Conservation (phyloP, 139 green algal genomes). For the Zygnema cylindricum region DNA sequence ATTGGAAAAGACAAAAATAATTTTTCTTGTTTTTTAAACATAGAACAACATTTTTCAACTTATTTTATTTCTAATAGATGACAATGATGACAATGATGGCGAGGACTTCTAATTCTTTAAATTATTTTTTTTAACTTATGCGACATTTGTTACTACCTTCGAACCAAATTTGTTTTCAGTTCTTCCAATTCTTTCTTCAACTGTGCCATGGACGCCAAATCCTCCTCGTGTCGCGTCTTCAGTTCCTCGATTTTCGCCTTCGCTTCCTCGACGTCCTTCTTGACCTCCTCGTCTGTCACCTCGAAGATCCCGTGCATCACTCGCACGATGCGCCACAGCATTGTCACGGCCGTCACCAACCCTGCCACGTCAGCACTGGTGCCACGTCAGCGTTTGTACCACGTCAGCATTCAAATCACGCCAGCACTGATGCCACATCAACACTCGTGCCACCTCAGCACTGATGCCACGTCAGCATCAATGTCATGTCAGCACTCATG, state of each 20-base stretch:
- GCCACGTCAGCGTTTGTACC: background rate
- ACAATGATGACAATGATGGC: too few relatives aligned
- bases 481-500: background rate
- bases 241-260: background rate
- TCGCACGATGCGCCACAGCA: constrained; percentile 32
- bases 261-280: background rate
- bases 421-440: background rate
- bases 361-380: background rate
- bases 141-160: too few relatives aligned
- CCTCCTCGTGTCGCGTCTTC: background rate
- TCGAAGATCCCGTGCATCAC: constrained; percentile 26
- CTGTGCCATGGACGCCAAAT: too few relatives aligned
- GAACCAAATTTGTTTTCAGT: too few relatives aligned
- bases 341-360: constrained; percentile 2
- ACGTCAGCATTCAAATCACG: background rate
- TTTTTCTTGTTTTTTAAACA: too few relatives aligned
- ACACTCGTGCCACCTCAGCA: background rate
- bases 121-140: too few relatives aligned
- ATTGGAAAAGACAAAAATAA: too few relatives aligned
- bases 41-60: too few relatives aligned
- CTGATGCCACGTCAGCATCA: background rate
- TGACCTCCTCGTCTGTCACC: constrained; percentile 10
- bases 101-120: too few relatives aligned
- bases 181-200: too few relatives aligned
- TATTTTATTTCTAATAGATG: too few relatives aligned